These are phyloP conservation scores for Fusarium azukiicola DNA, from an alignment of 2,329 filamentous ascomycete species.

Conservation along the genomic window DNA sequence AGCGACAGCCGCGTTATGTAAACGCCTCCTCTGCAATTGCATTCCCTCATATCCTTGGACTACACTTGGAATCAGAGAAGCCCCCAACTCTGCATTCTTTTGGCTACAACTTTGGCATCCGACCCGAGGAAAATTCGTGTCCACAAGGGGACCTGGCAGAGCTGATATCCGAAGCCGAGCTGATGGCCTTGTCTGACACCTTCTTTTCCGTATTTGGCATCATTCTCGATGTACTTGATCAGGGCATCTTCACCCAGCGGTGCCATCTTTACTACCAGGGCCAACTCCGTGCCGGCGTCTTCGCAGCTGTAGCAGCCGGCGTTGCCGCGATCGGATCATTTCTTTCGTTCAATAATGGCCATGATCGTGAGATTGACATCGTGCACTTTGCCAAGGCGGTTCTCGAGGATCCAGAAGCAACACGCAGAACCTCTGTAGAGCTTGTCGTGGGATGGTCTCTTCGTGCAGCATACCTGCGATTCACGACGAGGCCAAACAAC, in stretches of 20 bases:
- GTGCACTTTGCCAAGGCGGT: conserved; percentile 48
- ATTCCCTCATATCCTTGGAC: conserved; percentile 47
- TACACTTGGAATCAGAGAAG: conserved; percentile 43
- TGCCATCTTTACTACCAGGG: conserved; percentile 46
- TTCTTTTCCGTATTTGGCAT: conserved; percentile 46
- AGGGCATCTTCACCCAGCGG: conserved; percentile 34
- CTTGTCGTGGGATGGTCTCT: conserved; percentile 47
- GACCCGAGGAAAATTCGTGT: conserved; percentile 44
- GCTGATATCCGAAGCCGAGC: conserved; percentile 46
- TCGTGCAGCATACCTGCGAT: conserved; percentile 48
- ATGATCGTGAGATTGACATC: conserved; percentile 46
- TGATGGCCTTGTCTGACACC: conserved; percentile 39
- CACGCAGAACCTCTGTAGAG: conserved; percentile 43
- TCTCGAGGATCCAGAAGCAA: conserved; percentile 50
- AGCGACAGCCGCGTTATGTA: conserved; percentile 43
- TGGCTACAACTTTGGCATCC: conserved; percentile 51
- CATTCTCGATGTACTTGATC: conserved; percentile 42
- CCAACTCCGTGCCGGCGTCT: conserved; percentile 33
- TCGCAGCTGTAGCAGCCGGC: conserved; percentile 48
- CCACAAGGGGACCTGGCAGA: conserved; percentile 36
- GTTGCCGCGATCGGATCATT: conserved; percentile 52
- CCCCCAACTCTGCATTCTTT: conserved; percentile 44
- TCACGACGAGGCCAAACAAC: conserved; percentile 48
- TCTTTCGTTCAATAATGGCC: conserved; percentile 39
- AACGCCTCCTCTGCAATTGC: conserved; percentile 48